Percentiles rank a stretch among this genome's conserved stretches.
Conservation (phyloP, 257 asterid genomes). For the Solanum ossicruentum region DNA sequence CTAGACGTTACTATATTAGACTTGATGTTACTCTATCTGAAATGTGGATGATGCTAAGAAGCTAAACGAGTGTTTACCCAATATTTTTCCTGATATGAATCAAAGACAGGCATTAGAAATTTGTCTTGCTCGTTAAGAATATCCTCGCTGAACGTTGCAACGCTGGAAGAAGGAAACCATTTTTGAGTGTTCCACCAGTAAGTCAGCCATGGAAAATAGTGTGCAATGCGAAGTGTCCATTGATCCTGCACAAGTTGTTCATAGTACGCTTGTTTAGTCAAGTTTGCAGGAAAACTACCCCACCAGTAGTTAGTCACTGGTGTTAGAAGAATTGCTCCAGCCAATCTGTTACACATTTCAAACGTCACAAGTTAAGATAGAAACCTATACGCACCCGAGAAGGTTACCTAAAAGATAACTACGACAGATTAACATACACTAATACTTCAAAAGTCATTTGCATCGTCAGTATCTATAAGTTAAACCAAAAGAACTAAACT, state of each 20-base stretch:
- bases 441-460: background rate
- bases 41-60: background rate
- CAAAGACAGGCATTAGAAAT: conserved; percentile 25
- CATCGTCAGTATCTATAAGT: background rate
- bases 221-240: conserved; percentile 74
- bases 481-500: background rate
- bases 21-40: background rate
- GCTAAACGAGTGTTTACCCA: background rate
- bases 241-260: conserved; percentile 47
- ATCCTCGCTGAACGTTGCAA: conserved; percentile 14
- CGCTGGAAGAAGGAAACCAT: conserved; percentile 35
- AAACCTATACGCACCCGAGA: background rate
- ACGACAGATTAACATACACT: background rate
- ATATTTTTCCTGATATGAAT: background rate
- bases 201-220: conserved; percentile 71
- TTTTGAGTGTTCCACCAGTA: conserved; percentile 95
- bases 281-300: conserved; percentile 65
- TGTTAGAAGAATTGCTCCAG: conserved; percentile 65
- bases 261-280: conserved; percentile 38
- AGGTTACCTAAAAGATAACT: background rate
- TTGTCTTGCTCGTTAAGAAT: conserved; percentile 38
- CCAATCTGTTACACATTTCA: conserved; percentile 46
- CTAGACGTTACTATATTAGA: background rate
- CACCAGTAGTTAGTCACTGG: conserved; percentile 85
- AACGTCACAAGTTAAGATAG: background rate